Evolutionary conservation across 371 early-diverging fungal species (phyloP), one percentile per base, ranked within the genome.

Genomic region (Rhizopus stolonifer): DNA sequence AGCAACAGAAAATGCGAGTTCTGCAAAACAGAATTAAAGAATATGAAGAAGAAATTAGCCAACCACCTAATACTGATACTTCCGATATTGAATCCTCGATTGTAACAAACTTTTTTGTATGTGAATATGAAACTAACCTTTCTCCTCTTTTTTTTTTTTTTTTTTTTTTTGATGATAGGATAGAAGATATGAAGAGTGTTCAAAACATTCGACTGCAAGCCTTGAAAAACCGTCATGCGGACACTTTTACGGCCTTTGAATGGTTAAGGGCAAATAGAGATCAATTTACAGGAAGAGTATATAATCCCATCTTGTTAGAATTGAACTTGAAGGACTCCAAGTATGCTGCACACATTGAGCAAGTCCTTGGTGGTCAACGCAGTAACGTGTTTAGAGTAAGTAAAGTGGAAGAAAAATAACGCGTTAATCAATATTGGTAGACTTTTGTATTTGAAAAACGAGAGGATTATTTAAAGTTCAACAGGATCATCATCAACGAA

Each of bases 371-470:
- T 43, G 79, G 79, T 47, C 15, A 25, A 11, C 26, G 44, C 22
- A 64, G 68, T 21, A 24, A 48, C 49, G 56, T 72, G 56, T 52
- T 82, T n/a, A 72, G 69, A 64, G 82, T 81, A 75, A 65, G 59
- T 18, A 24, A 38, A 15, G 17, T 11, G 17, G 17, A n/a, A 38
- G 4, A 38, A 38, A 38, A n/a, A 25, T n/a, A n/a, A n/a, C n/a
- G n/a, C n/a, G n/a, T n/a, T n/a, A n/a, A n/a, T n/a, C n/a, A n/a
- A n/a, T n/a, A n/a, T n/a, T n/a, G n/a, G n/a, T 78, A 92, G 85
- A 81, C 81, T 0, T 93, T 94, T 71, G 84, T 95, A 0, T 84
- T 86, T 46, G 89, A 90, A 64, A 72, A 75, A 14, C 60, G 86
- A 49, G 81, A 77, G 31, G 97, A 96, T 65, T 96, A 95, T 69